Evolutionary conservation across 495 filamentous ascomycete species (phyloP).

Genomic region (Jackrogersella multiformis): DNA sequence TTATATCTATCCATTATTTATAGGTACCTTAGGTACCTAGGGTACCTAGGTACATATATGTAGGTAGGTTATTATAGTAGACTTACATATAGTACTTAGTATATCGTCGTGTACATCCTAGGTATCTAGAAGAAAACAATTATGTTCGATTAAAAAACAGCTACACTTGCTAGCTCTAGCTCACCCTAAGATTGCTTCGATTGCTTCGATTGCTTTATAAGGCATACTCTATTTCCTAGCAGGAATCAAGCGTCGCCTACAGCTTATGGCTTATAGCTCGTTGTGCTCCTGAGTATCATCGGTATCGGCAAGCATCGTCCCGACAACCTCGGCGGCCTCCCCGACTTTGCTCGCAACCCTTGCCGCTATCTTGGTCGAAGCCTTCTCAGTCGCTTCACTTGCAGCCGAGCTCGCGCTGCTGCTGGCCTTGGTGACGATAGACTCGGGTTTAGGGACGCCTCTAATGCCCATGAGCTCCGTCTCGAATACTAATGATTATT

Average conservation of each 20-base stretch:
- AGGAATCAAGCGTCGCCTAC: not conserved
- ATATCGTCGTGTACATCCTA: not conserved
- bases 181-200: not conserved
- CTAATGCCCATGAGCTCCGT: constrained; percentile 90
- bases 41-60: constrained; percentile 1
- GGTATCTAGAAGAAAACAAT: not conserved
- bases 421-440: constrained; percentile 56
- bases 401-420: constrained; percentile 33
- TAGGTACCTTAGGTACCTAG: no score
- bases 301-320: constrained; percentile 57
- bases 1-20: no score
- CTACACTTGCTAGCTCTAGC: not conserved
- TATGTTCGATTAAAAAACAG: not conserved
- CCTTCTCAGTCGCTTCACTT: constrained; percentile 49
- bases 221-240: not conserved
- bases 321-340: constrained; percentile 56
- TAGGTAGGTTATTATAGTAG: no score
- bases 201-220: no score
- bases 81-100: no score
- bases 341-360: constrained; percentile 55
- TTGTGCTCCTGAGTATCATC: constrained; percentile 63
- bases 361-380: constrained; percentile 51
- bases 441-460: constrained; percentile 71
- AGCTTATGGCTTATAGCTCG: constrained; percentile 54
- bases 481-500: constrained; percentile 73